Base-by-base conservation (phyloP, 2,329 filamentous ascomycete genomes). In the Pseudofabraea citricarpa region DNA sequence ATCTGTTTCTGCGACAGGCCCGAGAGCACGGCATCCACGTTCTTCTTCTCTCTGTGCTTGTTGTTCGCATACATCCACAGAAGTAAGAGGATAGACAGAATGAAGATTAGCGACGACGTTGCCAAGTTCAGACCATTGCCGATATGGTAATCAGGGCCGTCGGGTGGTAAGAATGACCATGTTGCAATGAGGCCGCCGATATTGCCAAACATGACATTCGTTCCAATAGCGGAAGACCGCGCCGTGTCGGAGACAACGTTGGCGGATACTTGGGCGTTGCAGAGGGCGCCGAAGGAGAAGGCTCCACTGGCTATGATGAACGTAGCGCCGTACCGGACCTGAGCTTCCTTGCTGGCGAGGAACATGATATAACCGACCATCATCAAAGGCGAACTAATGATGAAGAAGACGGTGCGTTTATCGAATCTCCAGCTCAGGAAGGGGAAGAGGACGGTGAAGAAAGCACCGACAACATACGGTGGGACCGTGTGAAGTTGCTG, bases 331-430 rank as follows among this genome's bases (percentile, higher is more conserved):
- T 88, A 89, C 15, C 82, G 75, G 2, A 79, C 75, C 21, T 67
- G 64, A 0, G 69, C 49, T 40, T 75, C 58, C 3, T 61, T 62
- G 12, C 70, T 75, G 5, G 77, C 81, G 1, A 87, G 67, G 64
- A 87, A 87, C 72, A 87, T 81, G 58, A 78, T 77, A 61, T 86
- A 87, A 0, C 84, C 84, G 3, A 74, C 58, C 72, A 88, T 86
- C 51, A 83, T 77, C 5, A 86, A 59, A 0, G 83, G 82, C 0
- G 81, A 74, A 1, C 70, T 71, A 9, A 72, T 43, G 36, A 83
- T 72, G 56, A 86, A 73, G 60, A 85, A 79, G 35, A 83, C 67
- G 27, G 76, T 70, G 7, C 83, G 73, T 8, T 64, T 65, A 55
- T 87, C 81, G 44, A 73, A 66, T 10, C 74, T 72, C 74, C 78